A percentile compares a stretch with the other conserved stretches of the same genome.
These are phyloP conservation scores for Salvia rosmarinus DNA, from an alignment of 257 asterid species.

Conservation along the genomic window DNA sequence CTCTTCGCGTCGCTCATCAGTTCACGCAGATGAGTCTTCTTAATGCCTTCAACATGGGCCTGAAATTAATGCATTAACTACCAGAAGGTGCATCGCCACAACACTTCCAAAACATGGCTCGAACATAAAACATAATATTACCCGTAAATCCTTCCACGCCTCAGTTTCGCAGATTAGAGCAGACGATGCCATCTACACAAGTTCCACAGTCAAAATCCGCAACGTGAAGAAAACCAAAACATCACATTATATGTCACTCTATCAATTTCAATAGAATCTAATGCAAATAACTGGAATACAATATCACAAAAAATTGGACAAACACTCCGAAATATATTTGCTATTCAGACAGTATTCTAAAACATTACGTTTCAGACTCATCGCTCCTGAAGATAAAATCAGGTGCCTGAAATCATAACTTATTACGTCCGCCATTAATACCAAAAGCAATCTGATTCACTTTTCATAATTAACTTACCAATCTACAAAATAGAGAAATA, in stretches of 20 bases:
- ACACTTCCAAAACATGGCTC: neutral
- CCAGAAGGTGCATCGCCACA: constrained; percentile 23
- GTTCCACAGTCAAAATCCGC: constrained; percentile 30
- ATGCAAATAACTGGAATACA: neutral
- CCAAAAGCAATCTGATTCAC: constrained; percentile 17
- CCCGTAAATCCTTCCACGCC: constrained; percentile 89
- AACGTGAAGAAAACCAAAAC: neutral
- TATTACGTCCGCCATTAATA: neutral
- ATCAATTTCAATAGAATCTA: neutral
- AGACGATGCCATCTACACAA: constrained; percentile 70
- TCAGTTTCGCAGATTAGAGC: constrained; percentile 66
- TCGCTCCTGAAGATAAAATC: neutral
- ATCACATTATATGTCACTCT: neutral
- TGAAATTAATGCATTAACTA: constrained; percentile 40
- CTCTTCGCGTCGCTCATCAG: constrained; percentile 74
- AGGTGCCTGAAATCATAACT: constrained; percentile 5
- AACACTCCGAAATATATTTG: neutral
- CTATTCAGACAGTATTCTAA: neutral
- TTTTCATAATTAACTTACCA: constrained; percentile 1
- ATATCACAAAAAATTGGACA: neutral
- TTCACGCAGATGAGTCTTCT: constrained; percentile 85
- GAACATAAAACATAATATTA: constrained; percentile 28
- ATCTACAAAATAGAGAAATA: neutral
- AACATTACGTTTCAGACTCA: neutral
- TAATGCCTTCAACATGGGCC: constrained; percentile 84